Base-by-base conservation (phyloP, 2,329 filamentous ascomycete species). In the Nothopassalora personata region DNA sequence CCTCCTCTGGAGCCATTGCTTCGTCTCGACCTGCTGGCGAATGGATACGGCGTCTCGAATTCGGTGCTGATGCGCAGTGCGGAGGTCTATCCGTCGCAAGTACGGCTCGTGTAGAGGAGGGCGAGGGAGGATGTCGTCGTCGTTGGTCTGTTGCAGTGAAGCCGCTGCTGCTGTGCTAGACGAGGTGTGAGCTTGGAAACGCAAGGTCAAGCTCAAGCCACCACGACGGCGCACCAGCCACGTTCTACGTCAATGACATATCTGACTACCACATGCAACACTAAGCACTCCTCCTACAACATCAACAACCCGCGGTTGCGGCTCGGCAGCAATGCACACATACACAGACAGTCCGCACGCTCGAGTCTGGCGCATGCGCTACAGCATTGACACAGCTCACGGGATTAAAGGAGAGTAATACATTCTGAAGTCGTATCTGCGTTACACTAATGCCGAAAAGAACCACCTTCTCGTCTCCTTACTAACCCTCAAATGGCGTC, bases 401-500 rank as follows among this genome's bases (percentile, higher is more conserved):
- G 39, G 8, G 18, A 15, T n/a, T 34, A 4, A 43, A n/a, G 8
- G 39, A 43, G 39, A n/a, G n/a, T 7, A 43, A 4, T 43, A 6
- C 39, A 43, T 43, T 43, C 39, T 43, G 39, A 43, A 49, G 19
- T 28, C 46, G 19, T 49, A 5, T 10, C 46, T 49, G 49, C 49
- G n/a, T 31, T 54, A 46, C n/a, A 49, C 46, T 49, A 27, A 49
- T 27, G 8, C 39, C 18, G 4, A 5, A 2, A 43, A 43, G 5
- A 43, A 15, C 11, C 13, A 7, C 13, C 39, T n/a, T 8, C 13
- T n/a, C 39, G 15, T 43, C 7, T n/a, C 18, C 39, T 48, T 45
- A 53, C 54, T 59, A 57, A 15, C 62, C 73, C 60, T 78, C 76
- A 53, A 77, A 76, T 1, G 74, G 73, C 7, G 78, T 94, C 80